Evolutionary conservation across 257 asterid species (phyloP), one percentile per base, ranked within the genome.

Genomic region (Nemophila menziesii): DNA sequence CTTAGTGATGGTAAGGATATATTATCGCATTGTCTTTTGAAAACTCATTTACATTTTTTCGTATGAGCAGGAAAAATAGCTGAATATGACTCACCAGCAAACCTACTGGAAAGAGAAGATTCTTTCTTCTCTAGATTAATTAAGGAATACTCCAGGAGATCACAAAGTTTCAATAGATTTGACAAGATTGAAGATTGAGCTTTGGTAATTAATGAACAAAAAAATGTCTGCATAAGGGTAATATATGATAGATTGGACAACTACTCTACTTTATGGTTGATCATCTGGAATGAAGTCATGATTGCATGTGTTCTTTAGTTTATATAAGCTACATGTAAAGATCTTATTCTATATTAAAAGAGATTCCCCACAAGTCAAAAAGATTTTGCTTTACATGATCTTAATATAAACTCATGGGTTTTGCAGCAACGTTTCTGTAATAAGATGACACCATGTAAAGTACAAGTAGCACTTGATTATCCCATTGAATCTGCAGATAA

Each of bases 51-150:
- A 16, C 8, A 26, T 18, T 26, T 11, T 49, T 45, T 59, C 62
- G 66, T n/a, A n/a, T n/a, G n/a, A n/a, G n/a, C 93, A 87, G 93
- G 97, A 54, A 62, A 92, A 56, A 69, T 83, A 69, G 95, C 95
- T 6, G 97, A 83, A 67, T 87, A 51, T 16, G 95, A 87, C 67
- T 44, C 93, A 34, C 97, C 97, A 15, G 73, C 72, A 33, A 83
- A 75, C 81, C 92, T 87, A 48, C 62, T 87, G 68, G 97, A 77
- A 60, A 64, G 92, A 51, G 93, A 83, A 57, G 79, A 69, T 37
- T 87, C 93, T 40, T 80, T 83, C 86, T 87, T 87, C 86, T 87
- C 95, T 20, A 87, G 70, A 65, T 55, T 87, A 53, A 80, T 83
- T 50, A 73, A 76, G 69, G 93, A 87, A 70, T 83, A 80, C 68